These are phyloP conservation scores for Blumeria graminis DNA, from an alignment of 2,329 filamentous ascomycete species.

Conservation along the genomic window DNA sequence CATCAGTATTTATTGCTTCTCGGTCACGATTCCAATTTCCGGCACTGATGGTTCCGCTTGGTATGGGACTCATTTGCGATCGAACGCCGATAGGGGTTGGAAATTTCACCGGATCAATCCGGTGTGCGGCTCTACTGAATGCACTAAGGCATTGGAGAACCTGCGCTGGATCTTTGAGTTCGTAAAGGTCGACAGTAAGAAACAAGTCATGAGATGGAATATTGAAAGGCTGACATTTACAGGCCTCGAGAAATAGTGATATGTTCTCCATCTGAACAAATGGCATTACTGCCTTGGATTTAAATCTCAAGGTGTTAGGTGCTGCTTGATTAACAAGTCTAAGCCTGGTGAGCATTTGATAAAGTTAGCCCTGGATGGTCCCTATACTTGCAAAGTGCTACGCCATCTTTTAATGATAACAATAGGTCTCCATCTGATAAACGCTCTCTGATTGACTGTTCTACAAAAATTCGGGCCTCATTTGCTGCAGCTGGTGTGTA, in stretches of 20 bases:
- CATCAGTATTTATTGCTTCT: too few species aligned
- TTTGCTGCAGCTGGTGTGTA: conserved; percentile 81
- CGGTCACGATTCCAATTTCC: neutral
- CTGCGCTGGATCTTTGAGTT: conserved; percentile 86
- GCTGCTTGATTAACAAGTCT: conserved; percentile 58
- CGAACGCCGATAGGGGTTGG: conserved; percentile 54
- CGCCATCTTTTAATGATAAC: conserved; percentile 70
- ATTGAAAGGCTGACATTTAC: conserved; percentile 62
- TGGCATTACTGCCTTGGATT: conserved; percentile 65
- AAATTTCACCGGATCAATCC: conserved; percentile 48
- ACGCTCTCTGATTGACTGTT: conserved; percentile 49
- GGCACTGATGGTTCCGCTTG: neutral
- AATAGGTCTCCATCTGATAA: conserved; percentile 55
- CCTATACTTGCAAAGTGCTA: conserved; percentile 69
- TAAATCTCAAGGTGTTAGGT: conserved; percentile 66
- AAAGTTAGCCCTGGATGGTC: neutral
- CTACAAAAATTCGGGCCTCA: conserved; percentile 69
- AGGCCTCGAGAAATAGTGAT: conserved; percentile 76
- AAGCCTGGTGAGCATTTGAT: conserved; percentile 4
- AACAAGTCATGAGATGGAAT: conserved; percentile 89
- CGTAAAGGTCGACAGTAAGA: conserved; percentile 87
- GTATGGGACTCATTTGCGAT: conserved; percentile 34
- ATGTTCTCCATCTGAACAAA: conserved; percentile 99
- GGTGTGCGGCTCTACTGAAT: conserved; percentile 70
- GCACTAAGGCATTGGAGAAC: conserved; percentile 80